These are phyloP conservation scores for Cutaneotrichosporon cavernicola DNA, from an alignment of 1,284 basidiomycete species.

Conservation along the genomic window DNA sequence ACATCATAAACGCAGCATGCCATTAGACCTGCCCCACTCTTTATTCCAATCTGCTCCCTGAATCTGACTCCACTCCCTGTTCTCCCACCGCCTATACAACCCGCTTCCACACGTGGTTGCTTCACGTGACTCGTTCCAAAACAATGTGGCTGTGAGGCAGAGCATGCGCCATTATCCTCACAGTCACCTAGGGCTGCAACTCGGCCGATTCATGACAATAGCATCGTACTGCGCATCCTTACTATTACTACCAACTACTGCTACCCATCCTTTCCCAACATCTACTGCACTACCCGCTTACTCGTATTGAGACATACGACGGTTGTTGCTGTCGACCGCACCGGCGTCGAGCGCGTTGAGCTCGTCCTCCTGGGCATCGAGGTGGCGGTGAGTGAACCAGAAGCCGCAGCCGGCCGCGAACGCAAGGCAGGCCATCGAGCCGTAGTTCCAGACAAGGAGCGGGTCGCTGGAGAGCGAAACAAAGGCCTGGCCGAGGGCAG, in stretches of 20 bases:
- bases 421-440: slow-evolving; percentile 51
- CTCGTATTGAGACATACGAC: neutral
- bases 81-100: too few relatives aligned
- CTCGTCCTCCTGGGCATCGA: slow-evolving; percentile 32
- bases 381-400: slow-evolving; percentile 28
- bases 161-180: too few relatives aligned
- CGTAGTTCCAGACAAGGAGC: slow-evolving; percentile 51
- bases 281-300: neutral
- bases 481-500: slow-evolving; percentile 50
- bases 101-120: too few relatives aligned
- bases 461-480: slow-evolving; percentile 51
- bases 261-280: neutral
- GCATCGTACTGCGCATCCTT: neutral
- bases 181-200: neutral
- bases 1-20: too few relatives aligned
- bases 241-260: neutral
- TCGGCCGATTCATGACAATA: neutral
- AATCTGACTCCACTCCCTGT: too few relatives aligned
- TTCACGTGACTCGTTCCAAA: too few relatives aligned
- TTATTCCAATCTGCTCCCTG: neutral
- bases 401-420: slow-evolving; percentile 39
- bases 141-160: too few relatives aligned
- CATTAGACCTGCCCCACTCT: neutral
- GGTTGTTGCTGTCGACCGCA: neutral
- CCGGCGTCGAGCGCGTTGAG: slow-evolving; percentile 11